Base-by-base conservation (phyloP, 371 early-diverging fungal species). In the Neoconidiobolus thromboides region DNA sequence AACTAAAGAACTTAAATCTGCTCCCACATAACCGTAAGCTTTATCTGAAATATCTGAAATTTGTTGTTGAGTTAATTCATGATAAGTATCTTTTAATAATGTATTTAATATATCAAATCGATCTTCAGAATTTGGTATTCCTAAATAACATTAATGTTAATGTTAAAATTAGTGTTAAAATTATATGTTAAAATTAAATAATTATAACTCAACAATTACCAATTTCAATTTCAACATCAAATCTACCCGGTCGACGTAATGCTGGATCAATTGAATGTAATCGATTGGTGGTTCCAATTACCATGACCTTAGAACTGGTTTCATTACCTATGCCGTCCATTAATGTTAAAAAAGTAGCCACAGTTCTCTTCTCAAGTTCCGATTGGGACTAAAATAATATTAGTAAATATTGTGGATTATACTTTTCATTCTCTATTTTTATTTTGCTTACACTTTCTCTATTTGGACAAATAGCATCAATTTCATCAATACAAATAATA, bases 401-500 rank as follows among this genome's bases (percentile, higher is more conserved):
- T 0, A 54, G 38, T 53, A 14, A 48, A 44, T 6, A 15, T 36
- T 6, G 14, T 10, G 26, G 26, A 26, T 26, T 26, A 26, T 26
- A 26, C 26, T 26, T 26, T 26, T 26, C 26, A 26, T 26, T 26
- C 26, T 26, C 26, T 26, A 26, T 26, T 26, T 26, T 26, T 26
- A 26, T 26, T 26, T 26, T 5, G 26, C 63, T 63, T 69, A 80
- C 83, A 63, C 83, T 81, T 50, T 91, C 89, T n/a, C 96, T 76
- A 61, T 82, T 86, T 0, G 96, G 90, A 65, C 93, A 93, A 0
- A 98, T 74, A 0, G 96, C 89, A 64, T 99, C 99, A 58, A 98
- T 90, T 68, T 99, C 99, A 68, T 99, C 99, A 61, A 99, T 91
- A 68, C 98, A 95, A 14, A 99, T 86, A 38, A 99, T 87, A 12